Percentiles rank a stretch among this genome's conserved stretches.
phyloP scores from a whole-genome alignment of 345 rosid genomes.

The Noccaea caerulescens region DNA sequence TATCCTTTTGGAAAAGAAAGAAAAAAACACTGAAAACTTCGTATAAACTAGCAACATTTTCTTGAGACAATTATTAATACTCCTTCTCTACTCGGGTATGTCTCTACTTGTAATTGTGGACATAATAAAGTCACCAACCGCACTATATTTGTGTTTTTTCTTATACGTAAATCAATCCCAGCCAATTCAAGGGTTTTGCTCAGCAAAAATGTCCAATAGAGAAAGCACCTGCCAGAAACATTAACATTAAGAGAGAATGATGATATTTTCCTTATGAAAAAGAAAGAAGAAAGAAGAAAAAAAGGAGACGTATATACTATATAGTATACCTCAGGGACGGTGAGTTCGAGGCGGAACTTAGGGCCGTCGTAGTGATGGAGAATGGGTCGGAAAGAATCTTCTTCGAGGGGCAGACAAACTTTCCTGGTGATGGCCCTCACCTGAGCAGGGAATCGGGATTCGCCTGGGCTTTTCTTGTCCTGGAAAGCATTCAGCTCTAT shows the following conservation, averaged over 20 bases:
- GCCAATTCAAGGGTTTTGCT: slow-evolving; percentile 50
- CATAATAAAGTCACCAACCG: slow-evolving; percentile 10
- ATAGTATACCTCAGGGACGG: slow-evolving; percentile 70
- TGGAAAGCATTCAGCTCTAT: slow-evolving; percentile 93
- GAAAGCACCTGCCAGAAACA: slow-evolving; percentile 65
- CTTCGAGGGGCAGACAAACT: slow-evolving; percentile 86
- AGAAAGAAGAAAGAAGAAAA: background rate
- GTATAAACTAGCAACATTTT: slow-evolving; percentile 1
- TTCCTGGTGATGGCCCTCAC: slow-evolving; percentile 83
- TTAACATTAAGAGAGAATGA: no score
- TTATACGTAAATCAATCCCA: background rate
- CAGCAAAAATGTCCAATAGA: slow-evolving; percentile 84
- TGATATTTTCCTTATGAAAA: no score
- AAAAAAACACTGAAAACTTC: background rate
- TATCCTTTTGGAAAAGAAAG: background rate
- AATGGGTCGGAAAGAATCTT: slow-evolving; percentile 97
- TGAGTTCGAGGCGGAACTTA: slow-evolving; percentile 94
- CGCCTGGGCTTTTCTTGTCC: slow-evolving; percentile 92
- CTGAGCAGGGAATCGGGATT: slow-evolving; percentile 99
- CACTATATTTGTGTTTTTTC: background rate
- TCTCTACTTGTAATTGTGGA: background rate
- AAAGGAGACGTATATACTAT: no score
- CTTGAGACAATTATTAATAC: background rate
- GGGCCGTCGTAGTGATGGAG: slow-evolving; percentile 99
- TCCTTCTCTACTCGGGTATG: background rate